These are phyloP conservation scores for Pyrenula aspistea DNA, from an alignment of 495 filamentous ascomycete genomes.

Conservation along the genomic window DNA sequence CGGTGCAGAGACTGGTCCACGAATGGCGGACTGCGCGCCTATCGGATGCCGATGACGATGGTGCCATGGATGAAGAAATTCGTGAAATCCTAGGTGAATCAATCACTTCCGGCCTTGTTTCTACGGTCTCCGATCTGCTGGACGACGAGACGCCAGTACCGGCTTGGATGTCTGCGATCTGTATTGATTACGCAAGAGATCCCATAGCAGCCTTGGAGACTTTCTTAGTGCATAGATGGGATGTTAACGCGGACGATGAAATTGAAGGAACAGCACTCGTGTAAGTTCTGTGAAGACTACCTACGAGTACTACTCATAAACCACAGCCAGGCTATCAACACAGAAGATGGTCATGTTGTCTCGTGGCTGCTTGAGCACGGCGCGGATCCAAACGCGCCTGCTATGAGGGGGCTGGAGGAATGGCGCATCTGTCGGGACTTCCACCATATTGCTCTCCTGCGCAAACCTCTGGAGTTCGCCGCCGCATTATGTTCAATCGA, in stretches of 20 bases:
- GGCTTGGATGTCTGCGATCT: neutral
- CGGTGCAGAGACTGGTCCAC: neutral
- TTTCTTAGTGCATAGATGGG: neutral
- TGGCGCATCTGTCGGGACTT: neutral
- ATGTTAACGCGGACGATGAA: neutral
- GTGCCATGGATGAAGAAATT: neutral
- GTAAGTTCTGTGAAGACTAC: too few relatives aligned
- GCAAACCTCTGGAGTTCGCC: neutral
- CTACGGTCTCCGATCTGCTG: neutral
- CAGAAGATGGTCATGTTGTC: neutral
- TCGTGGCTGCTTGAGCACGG: neutral
- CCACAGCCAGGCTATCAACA: neutral
- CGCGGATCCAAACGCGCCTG: neutral
- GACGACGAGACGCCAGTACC: neutral
- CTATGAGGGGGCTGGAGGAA: neutral
- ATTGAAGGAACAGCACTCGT: neutral
- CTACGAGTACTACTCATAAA: too few relatives aligned
- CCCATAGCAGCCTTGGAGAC: neutral
- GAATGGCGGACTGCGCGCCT: neutral
- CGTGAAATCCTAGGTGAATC: neutral
- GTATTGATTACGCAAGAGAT: neutral
- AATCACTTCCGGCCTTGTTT: neutral
- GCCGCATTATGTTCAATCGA: neutral
- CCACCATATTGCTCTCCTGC: neutral
- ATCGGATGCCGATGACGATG: neutral